Base-by-base conservation (phyloP, 306 rosid genomes). In the Myrica gale region DNA sequence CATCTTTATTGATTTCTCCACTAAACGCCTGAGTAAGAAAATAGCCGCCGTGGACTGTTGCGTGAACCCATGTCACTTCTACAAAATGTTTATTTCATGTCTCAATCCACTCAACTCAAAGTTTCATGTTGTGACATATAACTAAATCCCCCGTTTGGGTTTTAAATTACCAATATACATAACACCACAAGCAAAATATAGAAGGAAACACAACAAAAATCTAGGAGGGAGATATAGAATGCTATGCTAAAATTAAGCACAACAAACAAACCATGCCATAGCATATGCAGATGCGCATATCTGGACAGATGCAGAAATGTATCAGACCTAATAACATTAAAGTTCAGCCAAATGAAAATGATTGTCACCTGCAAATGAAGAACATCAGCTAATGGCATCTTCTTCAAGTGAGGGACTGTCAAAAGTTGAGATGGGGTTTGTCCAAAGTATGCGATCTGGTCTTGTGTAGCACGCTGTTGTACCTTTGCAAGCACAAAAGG, bases 381-480 rank as follows among this genome's bases (percentile, higher is more conserved):
- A 74, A 89, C 97, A 79, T 95, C 97, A 12, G 92, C 78, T 77
- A 92, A 74, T 19, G 97, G 91, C 87, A 79, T 87, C 87, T 79
- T 92, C 81, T 86, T 88, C 79, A 90, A 68, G 78, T 95, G 99
- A 85, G 99, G 99, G 77, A 88, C 76, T 6, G 91, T 90, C 62
- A 95, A 83, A 82, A 95, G 99, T 88, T 92, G 97, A 61, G 97
- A 95, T 13, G 99, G 99, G 20, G 97, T 95, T 84, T 95, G 97
- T 71, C 99, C 99, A 82, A 92, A 95, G 87, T 95, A 95, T 51
- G 99, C 97, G 78, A 95, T 95, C 90, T 95, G 99, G 87, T 95
- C 99, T 87, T 95, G 97, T 52, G 92, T 89, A 43, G 97, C 97
- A 71, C 82, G 87, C 72, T 88, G 97, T 83, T 95, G 97, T 68